phyloP scores from a whole-genome alignment of 768 basidiomycete genomes.

The Suillus americanus region DNA sequence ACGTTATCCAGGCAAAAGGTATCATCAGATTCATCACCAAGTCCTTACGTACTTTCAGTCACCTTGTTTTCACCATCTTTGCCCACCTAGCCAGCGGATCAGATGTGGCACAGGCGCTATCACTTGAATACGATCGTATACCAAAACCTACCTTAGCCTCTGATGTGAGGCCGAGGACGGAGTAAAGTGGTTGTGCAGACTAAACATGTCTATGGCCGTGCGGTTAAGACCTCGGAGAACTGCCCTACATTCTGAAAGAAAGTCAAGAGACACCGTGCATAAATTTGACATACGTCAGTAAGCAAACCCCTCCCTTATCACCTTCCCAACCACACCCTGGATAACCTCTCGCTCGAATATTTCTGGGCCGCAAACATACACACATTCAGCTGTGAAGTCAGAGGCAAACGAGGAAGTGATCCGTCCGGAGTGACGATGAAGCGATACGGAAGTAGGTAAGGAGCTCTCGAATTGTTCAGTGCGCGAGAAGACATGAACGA shows the following conservation, averaged over 20 bases:
- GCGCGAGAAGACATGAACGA: constrained; percentile 41
- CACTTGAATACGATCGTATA: neutral
- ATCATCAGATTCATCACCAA: neutral
- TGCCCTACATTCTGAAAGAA: constrained; percentile 32
- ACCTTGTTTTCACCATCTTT: neutral
- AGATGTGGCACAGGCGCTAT: neutral
- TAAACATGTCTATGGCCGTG: neutral
- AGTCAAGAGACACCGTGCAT: constrained; percentile 14
- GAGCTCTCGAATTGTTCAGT: constrained; percentile 8
- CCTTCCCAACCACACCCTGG: constrained; percentile 30
- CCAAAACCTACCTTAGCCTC: too few species aligned
- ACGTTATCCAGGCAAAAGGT: neutral
- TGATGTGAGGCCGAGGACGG: neutral
- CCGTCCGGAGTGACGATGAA: neutral
- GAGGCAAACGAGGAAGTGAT: constrained; percentile 14
- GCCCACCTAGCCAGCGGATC: neutral
- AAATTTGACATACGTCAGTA: constrained; percentile 31
- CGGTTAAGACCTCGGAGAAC: neutral
- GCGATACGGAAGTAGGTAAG: constrained; percentile 1
- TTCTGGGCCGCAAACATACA: constrained; percentile 52
- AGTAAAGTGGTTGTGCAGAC: neutral
- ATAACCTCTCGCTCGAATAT: constrained; percentile 44
- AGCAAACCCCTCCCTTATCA: constrained; percentile 43
- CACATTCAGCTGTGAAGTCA: constrained; percentile 16
- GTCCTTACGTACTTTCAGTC: neutral